Percentiles rank a stretch among this genome's conserved stretches.
These are phyloP conservation scores for Malassezia furfur DNA, from an alignment of 1,284 basidiomycete genomes.

Conservation along the genomic window DNA sequence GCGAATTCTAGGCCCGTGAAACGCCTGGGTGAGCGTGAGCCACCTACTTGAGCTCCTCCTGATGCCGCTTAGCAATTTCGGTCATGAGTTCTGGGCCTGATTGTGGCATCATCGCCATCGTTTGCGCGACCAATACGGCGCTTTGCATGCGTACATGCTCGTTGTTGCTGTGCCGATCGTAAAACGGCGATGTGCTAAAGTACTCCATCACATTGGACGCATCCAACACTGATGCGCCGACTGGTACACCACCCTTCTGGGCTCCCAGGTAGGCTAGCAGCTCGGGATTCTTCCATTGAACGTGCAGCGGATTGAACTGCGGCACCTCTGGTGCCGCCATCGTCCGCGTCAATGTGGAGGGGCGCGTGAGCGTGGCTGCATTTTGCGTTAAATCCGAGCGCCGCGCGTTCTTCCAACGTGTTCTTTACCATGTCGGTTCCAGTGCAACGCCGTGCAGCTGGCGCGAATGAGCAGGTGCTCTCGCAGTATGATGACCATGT, in stretches of 20 bases:
- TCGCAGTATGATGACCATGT: slow-evolving; percentile 30
- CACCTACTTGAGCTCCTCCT: slow-evolving; percentile 27
- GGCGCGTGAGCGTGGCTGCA: too few relatives aligned
- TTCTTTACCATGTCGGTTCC: not conserved
- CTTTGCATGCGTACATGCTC: slow-evolving; percentile 47
- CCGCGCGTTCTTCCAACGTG: too few relatives aligned
- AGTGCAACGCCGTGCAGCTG: not conserved
- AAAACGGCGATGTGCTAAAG: slow-evolving; percentile 41
- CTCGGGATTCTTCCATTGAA: slow-evolving; percentile 42
- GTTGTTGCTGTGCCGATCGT: slow-evolving; percentile 38
- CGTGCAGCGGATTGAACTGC: slow-evolving; percentile 22
- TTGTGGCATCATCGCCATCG: not conserved
- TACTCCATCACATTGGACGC: slow-evolving; percentile 37
- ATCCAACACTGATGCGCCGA: slow-evolving; percentile 16
- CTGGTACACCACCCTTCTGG: slow-evolving; percentile 15
- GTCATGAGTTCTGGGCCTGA: slow-evolving; percentile 5
- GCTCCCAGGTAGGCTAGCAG: slow-evolving; percentile 29
- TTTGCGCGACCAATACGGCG: slow-evolving; percentile 7
- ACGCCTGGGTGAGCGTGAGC: slow-evolving; percentile 11
- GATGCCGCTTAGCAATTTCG: slow-evolving; percentile 7
- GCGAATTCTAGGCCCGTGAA: slow-evolving; percentile 41
- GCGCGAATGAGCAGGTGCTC: slow-evolving; percentile 21
- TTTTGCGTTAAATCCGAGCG: not conserved
- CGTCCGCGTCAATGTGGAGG: not conserved
- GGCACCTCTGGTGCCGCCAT: slow-evolving; percentile 4